A percentile compares a stretch with the other conserved stretches of the same genome.
Evolutionary conservation across 192 early-diverging fungal genomes (phyloP).

Genomic region (Backusella luteola): DNA sequence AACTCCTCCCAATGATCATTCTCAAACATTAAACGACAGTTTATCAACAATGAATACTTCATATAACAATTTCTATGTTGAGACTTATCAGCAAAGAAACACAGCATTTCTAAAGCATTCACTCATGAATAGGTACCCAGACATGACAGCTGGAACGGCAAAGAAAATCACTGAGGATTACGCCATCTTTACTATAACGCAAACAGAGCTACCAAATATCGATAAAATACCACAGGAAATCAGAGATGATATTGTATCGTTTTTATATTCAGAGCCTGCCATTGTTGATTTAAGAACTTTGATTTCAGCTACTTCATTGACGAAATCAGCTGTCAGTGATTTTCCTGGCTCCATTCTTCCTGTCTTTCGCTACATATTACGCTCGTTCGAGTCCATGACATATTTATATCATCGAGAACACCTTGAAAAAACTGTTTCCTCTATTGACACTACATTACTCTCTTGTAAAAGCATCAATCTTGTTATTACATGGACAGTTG

Average conservation of each 20-base stretch:
- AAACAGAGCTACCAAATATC: neutral
- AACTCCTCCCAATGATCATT: neutral
- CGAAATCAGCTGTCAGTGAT: neutral
- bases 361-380: neutral
- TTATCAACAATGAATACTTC: neutral
- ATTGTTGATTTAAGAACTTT: neutral
- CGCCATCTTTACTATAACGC: neutral
- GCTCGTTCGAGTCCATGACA: neutral
- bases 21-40: neutral
- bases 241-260: neutral
- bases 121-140: too few species aligned
- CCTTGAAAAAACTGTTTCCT: neutral
- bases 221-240: neutral
- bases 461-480: neutral
- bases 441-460: neutral
- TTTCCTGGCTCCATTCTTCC: neutral
- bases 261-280: neutral
- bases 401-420: neutral
- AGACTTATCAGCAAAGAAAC: neutral
- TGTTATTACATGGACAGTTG: neutral
- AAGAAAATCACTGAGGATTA: too few species aligned
- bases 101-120: too few species aligned
- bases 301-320: neutral
- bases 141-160: too few species aligned
- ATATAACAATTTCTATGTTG: neutral